phyloP scores from a whole-genome alignment of 1,139 yeast genomes.

The Nakaseomyces nivariensis region DNA sequence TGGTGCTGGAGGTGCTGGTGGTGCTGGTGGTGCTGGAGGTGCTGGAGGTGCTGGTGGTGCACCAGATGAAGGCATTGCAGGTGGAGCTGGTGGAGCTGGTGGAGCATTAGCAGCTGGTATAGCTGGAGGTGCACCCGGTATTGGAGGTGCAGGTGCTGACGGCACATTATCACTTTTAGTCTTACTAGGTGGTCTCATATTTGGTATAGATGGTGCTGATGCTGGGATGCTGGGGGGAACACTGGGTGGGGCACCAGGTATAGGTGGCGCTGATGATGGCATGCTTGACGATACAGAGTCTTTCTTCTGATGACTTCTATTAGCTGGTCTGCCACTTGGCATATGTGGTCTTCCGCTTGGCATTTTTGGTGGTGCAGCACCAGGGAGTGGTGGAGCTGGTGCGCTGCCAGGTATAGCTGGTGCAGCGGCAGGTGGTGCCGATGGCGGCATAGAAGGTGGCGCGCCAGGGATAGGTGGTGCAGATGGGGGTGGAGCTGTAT shows the following conservation, averaged over 20 bases:
- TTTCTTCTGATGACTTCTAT: constrained; percentile 18
- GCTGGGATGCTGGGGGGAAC: constrained; percentile 1
- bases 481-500: constrained; percentile 9
- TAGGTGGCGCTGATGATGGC: constrained; percentile 28
- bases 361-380: constrained; percentile 7
- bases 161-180: constrained; percentile 4
- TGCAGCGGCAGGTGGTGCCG: constrained; percentile 29
- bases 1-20: constrained; percentile 19
- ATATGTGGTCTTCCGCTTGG: constrained; percentile 6
- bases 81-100: constrained; percentile 18
- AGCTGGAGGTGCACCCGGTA: constrained; percentile 16
- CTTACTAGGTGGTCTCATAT: constrained; percentile 4
- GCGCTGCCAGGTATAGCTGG: constrained; percentile 27
- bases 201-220: constrained; percentile 8
- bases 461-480: constrained; percentile 26
- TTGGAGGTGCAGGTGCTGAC: constrained; percentile 10
- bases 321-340: constrained; percentile 20
- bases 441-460: constrained; percentile 9
- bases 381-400: constrained; percentile 18
- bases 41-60: constrained; percentile 23
- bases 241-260: constrained; percentile 15
- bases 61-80: constrained; percentile 19
- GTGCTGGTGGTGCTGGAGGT: constrained; percentile 17
- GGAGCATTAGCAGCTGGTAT: constrained; percentile 13
- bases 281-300: constrained; percentile 11